Evolutionary conservation across 805 yeast genomes (phyloP).

Genomic region (Wickerhamomyces bisporus): DNA sequence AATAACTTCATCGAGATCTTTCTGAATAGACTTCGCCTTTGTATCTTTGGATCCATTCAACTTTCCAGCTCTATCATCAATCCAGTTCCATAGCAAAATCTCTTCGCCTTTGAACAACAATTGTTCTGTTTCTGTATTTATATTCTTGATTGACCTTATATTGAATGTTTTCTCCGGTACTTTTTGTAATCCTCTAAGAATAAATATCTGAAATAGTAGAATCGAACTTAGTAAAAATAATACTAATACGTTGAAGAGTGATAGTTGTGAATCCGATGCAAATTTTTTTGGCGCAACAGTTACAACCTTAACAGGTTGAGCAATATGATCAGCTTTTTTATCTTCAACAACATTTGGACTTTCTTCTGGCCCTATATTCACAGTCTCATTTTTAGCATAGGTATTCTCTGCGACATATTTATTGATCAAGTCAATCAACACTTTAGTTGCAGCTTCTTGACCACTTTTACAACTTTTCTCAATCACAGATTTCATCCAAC

Average conservation of each 20-base stretch:
- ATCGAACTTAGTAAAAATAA: constrained; percentile 9
- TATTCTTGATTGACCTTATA: background rate
- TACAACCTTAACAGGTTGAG: constrained; percentile 1
- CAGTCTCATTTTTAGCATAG: constrained; percentile 10
- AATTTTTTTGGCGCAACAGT: background rate
- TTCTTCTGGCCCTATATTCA: background rate
- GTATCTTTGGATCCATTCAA: constrained; percentile 5
- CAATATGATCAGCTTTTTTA: background rate
- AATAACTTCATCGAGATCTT: constrained; percentile 20
- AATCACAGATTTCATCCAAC: constrained; percentile 88
- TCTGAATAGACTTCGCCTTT: constrained; percentile 4
- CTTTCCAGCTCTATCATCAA: constrained; percentile 22
- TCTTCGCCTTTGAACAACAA: constrained; percentile 19
- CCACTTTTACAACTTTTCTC: constrained; percentile 84
- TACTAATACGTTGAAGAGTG: constrained; percentile 11
- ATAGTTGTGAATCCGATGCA: background rate
- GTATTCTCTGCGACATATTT: constrained; percentile 21
- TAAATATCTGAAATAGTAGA: constrained; percentile 12
- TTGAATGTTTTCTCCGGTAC: constrained; percentile 2
- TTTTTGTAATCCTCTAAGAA: constrained; percentile 5
- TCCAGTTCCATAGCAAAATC: constrained; percentile 24
- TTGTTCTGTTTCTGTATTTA: constrained; percentile 8
- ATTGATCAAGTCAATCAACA: constrained; percentile 30
- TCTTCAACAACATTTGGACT: background rate
- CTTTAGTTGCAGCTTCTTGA: constrained; percentile 58